Evolutionary conservation across 2,329 filamentous ascomycete genomes (phyloP), one percentile per base, ranked within the genome.

Genomic region (Calonectria crousiana): DNA sequence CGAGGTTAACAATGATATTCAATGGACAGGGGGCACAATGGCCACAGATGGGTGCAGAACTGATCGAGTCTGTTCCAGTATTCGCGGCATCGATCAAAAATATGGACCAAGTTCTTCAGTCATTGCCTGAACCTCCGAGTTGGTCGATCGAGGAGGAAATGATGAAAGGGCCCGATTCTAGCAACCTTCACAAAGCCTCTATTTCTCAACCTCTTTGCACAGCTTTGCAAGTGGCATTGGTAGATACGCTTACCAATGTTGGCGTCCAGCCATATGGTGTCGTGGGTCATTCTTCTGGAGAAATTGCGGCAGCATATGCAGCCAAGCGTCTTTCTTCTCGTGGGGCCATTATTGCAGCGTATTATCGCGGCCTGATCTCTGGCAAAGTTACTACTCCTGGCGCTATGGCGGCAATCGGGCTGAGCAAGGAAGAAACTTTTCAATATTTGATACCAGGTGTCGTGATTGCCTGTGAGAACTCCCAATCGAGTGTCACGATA

Each of bases 281-380:
- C 0, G 82, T 87, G 4, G 87, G 87, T 0, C 87, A 89, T 71
- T 87, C 85, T 0, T 82, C 79, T 2, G 87, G 87, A 1, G 87
- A 88, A 72, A 86, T 88, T 41, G 86, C 83, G 0, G 87, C 86
- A 1, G 86, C 87, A 0, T 88, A 88, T 60, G 85, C 86, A 0
- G 80, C 83, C 0, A 85, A 86, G 0, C 72, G 77, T 1, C 72
- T 88, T 5, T 80, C 83, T 0, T 76, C 81, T 1, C 72, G 81
- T 20, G 82, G 84, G 6, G 86, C 87, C 10, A 84, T 87, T 64
- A 79, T 78, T 3, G 77, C 83, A 0, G 85, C 86, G 0, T 88
- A 85, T 71, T 84, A 84, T 58, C 84, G 87, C 13, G 87, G 87
- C 1, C 66, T 77, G 8, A 76, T 75, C 18, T 56, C 78, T 0